These are phyloP conservation scores for Magnusiomyces paraingens DNA, from an alignment of 1,139 yeast genomes.

Conservation along the genomic window DNA sequence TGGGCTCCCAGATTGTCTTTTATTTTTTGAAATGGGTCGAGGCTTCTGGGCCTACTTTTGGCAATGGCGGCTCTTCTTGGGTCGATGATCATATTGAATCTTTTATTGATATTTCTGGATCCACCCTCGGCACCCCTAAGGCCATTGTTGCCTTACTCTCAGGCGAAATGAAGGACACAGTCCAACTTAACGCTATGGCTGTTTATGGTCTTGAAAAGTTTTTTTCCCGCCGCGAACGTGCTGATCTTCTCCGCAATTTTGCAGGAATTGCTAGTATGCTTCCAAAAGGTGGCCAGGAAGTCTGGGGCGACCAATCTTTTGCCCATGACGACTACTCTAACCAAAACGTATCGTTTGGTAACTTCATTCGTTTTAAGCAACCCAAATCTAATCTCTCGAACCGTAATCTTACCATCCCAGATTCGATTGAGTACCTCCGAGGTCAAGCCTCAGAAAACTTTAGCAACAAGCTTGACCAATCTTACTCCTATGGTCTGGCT, in stretches of 20 bases:
- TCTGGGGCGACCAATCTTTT: constrained; percentile 65
- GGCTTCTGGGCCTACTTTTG: constrained; percentile 69
- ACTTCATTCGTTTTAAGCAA: constrained; percentile 61
- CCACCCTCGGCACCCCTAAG: constrained; percentile 87
- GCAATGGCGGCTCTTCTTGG: constrained; percentile 87
- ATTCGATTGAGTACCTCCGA: constrained; percentile 58
- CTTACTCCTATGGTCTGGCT: constrained; percentile 78
- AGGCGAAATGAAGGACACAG: constrained; percentile 98
- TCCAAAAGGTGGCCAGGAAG: constrained; percentile 85
- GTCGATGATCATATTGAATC: constrained; percentile 77
- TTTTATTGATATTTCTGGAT: constrained; percentile 80
- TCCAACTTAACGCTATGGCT: constrained; percentile 86
- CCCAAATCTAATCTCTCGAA: constrained; percentile 38
- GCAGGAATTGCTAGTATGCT: constrained; percentile 95
- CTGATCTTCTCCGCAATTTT: constrained; percentile 76
- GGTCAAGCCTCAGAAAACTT: constrained; percentile 74
- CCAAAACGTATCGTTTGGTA: constrained; percentile 54
- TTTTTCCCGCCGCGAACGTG: constrained; percentile 81
- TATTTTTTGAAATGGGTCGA: constrained; percentile 96
- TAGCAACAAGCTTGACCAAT: constrained; percentile 51
- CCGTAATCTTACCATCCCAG: constrained; percentile 57
- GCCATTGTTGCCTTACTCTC: constrained; percentile 84
- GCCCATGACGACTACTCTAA: constrained; percentile 47
- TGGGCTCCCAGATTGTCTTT: constrained; percentile 88
- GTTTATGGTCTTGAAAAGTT: constrained; percentile 92